Evolutionary conservation across 352 stramenopile species (phyloP), one percentile per base, ranked within the genome.

Genomic region (Globisporangium paroecandrum): DNA sequence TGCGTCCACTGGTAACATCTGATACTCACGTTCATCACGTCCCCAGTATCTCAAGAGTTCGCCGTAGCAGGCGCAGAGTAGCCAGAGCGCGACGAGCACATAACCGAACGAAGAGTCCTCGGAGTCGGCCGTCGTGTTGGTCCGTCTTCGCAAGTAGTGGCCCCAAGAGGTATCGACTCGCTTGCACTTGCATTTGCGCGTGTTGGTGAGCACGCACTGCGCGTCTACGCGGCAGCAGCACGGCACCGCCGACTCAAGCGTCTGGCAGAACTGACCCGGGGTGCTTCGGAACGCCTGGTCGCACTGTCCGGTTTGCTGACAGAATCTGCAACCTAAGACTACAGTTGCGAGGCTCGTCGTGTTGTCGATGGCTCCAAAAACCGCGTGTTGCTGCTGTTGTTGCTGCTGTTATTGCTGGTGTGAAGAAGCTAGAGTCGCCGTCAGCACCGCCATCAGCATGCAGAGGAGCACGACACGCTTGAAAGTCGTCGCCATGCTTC

Each of bases 201-300:
- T 68, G 60, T 69, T 89, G 36, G 69, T 66, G 20, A 70, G 59
- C n/a, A 78, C 82, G 46, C 82, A 92, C 71, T 90, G 78, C n/a
- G 84, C 77, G 64, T 83, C 73, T 4, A 22, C 25, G 15, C 80
- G 82, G n/a, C 84, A 92, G 68, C 82, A 92, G 61, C 84, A 92
- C 22, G 82, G 82, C 20, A 75, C 71, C 4, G 80, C 80, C 0
- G 76, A 82, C 34, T 73, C 71, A 43, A 92, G 56, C 36, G 76
- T 80, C 29, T 84, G 70, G 64, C 83, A 92, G 62, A 92, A 92
- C 62, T 92, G 81, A 3, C 83, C 82, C 1, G 71, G 80, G 5
- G 68, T 59, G 24, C 82, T 79, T 22, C 74, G 83, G 65, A 89
- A 92, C 1, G 82, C 82, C 29, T 82, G 78, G 71, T 87, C 77